phyloP scores from a whole-genome alignment of 2,329 filamentous ascomycete species.

The Zasmidium citrigriseum region DNA sequence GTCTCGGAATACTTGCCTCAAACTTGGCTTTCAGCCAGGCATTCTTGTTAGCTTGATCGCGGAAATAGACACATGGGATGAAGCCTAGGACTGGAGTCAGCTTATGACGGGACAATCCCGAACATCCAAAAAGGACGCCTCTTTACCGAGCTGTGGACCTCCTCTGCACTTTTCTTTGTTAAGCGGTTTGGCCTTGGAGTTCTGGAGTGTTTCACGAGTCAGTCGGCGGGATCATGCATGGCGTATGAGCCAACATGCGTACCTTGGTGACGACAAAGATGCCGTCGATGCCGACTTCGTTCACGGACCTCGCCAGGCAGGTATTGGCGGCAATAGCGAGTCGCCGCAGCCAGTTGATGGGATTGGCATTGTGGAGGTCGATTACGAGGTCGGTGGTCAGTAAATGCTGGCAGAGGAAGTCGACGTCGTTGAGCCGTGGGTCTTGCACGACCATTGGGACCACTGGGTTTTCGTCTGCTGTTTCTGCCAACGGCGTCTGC shows the following conservation, averaged over 20 bases:
- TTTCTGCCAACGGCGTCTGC: too few species aligned
- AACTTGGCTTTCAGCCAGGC: neutral
- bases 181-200: neutral
- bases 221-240: neutral
- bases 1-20: neutral
- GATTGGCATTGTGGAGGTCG: neutral
- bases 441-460: too few species aligned
- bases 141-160: neutral
- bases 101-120: neutral
- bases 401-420: neutral
- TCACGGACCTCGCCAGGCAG: neutral
- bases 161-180: too few species aligned
- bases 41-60: neutral
- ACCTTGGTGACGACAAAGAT: neutral
- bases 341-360: neutral
- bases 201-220: neutral
- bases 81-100: neutral
- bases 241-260: neutral
- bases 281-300: neutral
- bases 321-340: neutral
- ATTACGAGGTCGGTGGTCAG: neutral
- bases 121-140: neutral
- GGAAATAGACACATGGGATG: neutral
- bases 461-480: too few species aligned
- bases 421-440: neutral